A percentile compares a stretch with the other conserved stretches of the same genome.
phyloP scores from a whole-genome alignment of 2,329 filamentous ascomycete species.

The Apiospora sp. region DNA sequence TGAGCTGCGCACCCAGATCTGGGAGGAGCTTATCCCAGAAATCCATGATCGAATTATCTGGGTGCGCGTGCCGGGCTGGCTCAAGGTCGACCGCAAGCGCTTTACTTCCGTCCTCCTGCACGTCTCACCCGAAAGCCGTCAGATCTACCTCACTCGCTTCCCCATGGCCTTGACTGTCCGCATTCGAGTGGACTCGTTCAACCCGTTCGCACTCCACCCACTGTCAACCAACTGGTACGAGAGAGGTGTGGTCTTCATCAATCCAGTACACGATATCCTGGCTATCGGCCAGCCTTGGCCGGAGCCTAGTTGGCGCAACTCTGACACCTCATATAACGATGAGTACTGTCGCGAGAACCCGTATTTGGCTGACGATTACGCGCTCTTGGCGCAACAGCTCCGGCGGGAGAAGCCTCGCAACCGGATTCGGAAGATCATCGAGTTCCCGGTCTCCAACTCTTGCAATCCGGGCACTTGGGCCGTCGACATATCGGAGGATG shows the following conservation, averaged over 20 bases:
- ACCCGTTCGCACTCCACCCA: too few species aligned
- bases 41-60: neutral
- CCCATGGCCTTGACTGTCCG: neutral
- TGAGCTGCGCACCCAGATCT: neutral
- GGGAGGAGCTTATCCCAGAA: neutral
- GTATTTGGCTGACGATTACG: neutral
- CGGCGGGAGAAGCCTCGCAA: neutral
- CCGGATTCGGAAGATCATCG: neutral
- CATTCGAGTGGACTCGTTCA: neutral
- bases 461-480: neutral
- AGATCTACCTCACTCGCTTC: neutral
- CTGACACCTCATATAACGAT: too few species aligned
- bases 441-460: neutral
- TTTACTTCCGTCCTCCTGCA: neutral
- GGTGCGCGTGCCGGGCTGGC: neutral
- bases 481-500: neutral
- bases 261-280: neutral
- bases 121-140: neutral
- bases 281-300: neutral
- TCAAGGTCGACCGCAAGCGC: neutral
- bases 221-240: neutral
- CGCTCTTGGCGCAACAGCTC: neutral
- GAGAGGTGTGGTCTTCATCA: neutral
- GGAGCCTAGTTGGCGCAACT: neutral
- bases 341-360: neutral